Percentiles rank a stretch among this genome's conserved stretches.
phyloP scores from a whole-genome alignment of 1,284 basidiomycete genomes.

The Polyporus tsugae region DNA sequence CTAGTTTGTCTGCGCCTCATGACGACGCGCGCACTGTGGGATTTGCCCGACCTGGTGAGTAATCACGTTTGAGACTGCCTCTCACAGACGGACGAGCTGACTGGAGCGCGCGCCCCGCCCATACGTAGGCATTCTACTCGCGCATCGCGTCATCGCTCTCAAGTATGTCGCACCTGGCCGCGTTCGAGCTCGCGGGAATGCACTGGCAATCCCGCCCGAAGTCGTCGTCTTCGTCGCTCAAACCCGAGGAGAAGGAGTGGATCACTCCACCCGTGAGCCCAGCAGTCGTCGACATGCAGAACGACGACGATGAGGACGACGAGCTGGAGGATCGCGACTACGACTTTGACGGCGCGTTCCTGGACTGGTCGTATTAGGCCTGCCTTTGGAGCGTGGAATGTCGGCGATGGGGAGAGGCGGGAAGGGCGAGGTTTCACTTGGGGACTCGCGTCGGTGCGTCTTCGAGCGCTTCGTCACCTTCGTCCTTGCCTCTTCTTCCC shows the following conservation, averaged over 20 bases:
- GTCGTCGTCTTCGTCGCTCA: conserved; percentile 24
- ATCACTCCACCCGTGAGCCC: conserved; percentile 43
- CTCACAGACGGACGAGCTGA: neutral
- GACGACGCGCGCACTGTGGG: conserved; percentile 44
- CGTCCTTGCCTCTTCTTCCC: conserved; percentile 26
- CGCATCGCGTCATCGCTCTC: conserved; percentile 63
- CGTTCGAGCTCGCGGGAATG: conserved; percentile 77
- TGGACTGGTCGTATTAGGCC: conserved; percentile 42
- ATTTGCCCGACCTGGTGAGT: conserved; percentile 45
- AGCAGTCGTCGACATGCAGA: conserved; percentile 29
- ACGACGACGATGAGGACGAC: conserved; percentile 23
- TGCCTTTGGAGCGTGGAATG: neutral
- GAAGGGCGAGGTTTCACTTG: conserved; percentile 18
- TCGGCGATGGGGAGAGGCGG: conserved; percentile 6
- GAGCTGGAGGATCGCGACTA: conserved; percentile 32
- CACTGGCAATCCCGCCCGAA: conserved; percentile 59
- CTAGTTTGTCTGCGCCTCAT: conserved; percentile 45
- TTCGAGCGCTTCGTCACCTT: conserved; percentile 29
- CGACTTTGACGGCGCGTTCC: conserved; percentile 42
- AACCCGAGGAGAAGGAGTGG: conserved; percentile 41
- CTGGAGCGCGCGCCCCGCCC: conserved; percentile 8
- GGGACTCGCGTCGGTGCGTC: conserved; percentile 31
- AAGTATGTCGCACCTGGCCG: conserved; percentile 61
- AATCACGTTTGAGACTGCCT: neutral
- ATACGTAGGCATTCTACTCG: conserved; percentile 64